These are phyloP conservation scores for Macrolepiota albuminosa DNA, from an alignment of 768 basidiomycete species.

Conservation along the genomic window DNA sequence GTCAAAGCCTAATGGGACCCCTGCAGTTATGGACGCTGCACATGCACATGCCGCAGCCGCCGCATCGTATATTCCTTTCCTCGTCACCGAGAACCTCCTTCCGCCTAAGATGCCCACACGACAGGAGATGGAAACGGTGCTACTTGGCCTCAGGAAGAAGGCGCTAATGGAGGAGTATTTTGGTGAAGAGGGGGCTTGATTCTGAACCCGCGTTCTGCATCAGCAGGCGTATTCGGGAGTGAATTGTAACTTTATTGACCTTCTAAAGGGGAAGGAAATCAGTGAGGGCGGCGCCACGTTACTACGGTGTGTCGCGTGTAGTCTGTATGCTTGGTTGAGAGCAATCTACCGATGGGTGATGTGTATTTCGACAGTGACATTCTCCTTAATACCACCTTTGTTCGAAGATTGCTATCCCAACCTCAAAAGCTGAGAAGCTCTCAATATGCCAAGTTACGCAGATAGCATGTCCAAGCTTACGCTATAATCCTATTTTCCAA, in stretches of 20 bases:
- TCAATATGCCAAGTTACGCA: no score
- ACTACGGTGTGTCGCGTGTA: background rate
- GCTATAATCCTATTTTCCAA: background rate
- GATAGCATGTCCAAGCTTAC: no score
- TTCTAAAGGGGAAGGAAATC: background rate
- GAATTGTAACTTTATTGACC: background rate
- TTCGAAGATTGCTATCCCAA: no score
- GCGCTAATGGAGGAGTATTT: background rate
- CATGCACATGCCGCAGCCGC: background rate
- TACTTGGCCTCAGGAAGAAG: background rate
- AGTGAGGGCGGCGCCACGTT: background rate
- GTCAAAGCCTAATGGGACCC: background rate
- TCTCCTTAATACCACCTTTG: background rate
- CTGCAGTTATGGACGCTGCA: background rate
- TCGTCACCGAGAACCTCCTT: background rate
- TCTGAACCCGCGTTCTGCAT: background rate
- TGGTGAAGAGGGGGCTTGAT: background rate
- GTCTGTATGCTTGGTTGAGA: background rate
- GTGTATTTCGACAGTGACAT: background rate
- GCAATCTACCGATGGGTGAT: background rate
- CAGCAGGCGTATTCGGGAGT: background rate
- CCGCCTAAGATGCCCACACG: background rate
- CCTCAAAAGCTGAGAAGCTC: no score
- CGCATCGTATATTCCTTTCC: background rate
- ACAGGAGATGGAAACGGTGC: background rate